Conservation (phyloP, 2,329 filamentous ascomycete species). For the Catunica adiposa region DNA sequence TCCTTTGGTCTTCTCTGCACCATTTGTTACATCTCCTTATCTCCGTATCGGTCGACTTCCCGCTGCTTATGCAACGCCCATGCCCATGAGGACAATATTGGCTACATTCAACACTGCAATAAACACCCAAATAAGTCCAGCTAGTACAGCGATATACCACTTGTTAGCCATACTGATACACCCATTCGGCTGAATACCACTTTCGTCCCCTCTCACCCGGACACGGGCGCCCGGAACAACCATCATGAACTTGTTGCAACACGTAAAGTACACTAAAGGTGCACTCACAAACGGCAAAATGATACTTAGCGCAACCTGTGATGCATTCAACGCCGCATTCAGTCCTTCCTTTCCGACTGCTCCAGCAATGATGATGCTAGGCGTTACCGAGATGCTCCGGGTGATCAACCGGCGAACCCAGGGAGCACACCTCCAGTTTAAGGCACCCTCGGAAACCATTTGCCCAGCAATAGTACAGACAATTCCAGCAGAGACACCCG, state of each 20-base stretch:
- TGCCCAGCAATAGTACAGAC: constrained; percentile 82
- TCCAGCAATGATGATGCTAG: constrained; percentile 67
- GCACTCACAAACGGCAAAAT: constrained; percentile 71
- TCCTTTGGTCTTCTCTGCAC: not conserved
- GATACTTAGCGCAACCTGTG: constrained; percentile 62
- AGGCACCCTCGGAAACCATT: constrained; percentile 71
- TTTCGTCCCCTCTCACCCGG: constrained; percentile 19
- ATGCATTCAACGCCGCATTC: constrained; percentile 54
- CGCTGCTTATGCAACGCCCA: constrained; percentile 14
- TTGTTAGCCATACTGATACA: constrained; percentile 52
- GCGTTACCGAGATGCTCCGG: constrained; percentile 63
- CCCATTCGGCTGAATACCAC: constrained; percentile 14
- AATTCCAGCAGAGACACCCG: constrained; percentile 66
- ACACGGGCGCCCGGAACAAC: constrained; percentile 32
- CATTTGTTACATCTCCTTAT: not conserved
- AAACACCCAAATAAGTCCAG: constrained; percentile 49
- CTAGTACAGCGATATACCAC: constrained; percentile 42
- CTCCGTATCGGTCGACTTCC: not conserved
- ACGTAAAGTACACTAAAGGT: constrained; percentile 74
- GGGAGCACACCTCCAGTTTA: constrained; percentile 56
- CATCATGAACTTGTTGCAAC: constrained; percentile 63
- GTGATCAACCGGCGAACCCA: constrained; percentile 70
- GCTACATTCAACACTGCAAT: constrained; percentile 63
- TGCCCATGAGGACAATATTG: constrained; percentile 47
- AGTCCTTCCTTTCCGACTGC: constrained; percentile 58